Evolutionary conservation across 179 eudicot genomes (phyloP).

Genomic region (Patellifolia procumbens): DNA sequence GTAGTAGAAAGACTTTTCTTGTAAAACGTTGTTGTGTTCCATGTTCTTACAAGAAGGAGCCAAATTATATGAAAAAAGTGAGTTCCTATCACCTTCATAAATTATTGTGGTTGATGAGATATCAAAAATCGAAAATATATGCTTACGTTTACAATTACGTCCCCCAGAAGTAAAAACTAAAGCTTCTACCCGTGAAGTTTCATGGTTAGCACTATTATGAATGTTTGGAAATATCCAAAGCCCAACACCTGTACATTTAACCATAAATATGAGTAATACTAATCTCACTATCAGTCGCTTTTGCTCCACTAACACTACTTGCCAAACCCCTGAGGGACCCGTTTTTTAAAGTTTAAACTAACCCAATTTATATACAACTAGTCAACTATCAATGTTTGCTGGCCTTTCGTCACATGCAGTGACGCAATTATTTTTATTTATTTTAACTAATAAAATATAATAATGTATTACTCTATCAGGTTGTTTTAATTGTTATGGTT

Average conservation of each 20-base stretch:
- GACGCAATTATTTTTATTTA: too few relatives aligned
- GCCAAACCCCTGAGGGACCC: background rate
- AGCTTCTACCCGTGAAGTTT: constrained; percentile 2
- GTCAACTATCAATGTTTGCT: background rate
- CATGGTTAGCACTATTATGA: constrained; percentile 8
- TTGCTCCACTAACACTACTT: constrained; percentile 26
- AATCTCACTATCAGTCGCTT: background rate
- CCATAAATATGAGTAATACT: background rate
- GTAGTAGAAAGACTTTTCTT: too few relatives aligned
- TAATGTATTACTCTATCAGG: too few relatives aligned
- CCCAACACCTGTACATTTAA: background rate
- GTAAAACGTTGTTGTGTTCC: too few relatives aligned
- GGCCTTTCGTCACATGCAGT: constrained; percentile 16
- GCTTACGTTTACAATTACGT: constrained; percentile 20
- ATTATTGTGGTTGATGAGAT: background rate
- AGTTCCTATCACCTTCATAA: background rate
- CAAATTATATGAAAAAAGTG: background rate
- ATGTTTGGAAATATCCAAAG: constrained; percentile 20
- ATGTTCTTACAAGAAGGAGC: too few relatives aligned
- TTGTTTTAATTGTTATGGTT: too few relatives aligned
- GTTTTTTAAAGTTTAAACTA: constrained; percentile 6
- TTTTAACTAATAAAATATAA: too few relatives aligned
- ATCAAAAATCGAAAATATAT: too few relatives aligned
- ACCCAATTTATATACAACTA: background rate
- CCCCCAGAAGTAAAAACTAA: constrained; percentile 24